Evolutionary conservation across 495 filamentous ascomycete genomes (phyloP).

Genomic region (Penicillium malachiteum): DNA sequence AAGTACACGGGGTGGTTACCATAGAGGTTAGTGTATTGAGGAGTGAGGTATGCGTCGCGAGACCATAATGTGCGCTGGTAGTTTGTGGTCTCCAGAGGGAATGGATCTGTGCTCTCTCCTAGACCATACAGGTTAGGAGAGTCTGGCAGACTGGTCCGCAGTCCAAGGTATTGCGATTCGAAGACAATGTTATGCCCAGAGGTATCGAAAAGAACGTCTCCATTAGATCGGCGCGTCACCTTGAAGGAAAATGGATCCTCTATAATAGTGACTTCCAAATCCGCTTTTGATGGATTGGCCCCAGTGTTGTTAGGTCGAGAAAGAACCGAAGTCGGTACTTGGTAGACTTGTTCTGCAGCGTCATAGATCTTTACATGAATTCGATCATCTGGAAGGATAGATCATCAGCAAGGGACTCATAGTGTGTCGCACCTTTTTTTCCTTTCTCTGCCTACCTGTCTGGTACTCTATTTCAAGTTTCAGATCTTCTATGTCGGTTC

Average conservation of each 20-base stretch:
- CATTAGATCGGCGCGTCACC: slow-evolving; percentile 13
- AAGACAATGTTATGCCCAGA: slow-evolving; percentile 49
- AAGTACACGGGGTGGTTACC: slow-evolving; percentile 55
- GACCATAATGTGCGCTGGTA: slow-evolving; percentile 58
- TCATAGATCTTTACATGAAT: slow-evolving; percentile 51
- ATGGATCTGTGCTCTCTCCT: slow-evolving; percentile 51
- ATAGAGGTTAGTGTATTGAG: slow-evolving; percentile 47
- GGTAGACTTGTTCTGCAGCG: slow-evolving; percentile 59
- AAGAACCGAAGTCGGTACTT: slow-evolving; percentile 58
- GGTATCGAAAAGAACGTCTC: slow-evolving; percentile 49
- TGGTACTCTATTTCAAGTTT: slow-evolving; percentile 53
- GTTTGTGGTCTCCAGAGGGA: slow-evolving; percentile 47
- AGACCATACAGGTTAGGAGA: slow-evolving; percentile 58
- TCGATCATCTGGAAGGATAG: slow-evolving; percentile 11
- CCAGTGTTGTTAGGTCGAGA: slow-evolving; percentile 35
- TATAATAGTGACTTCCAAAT: slow-evolving; percentile 15
- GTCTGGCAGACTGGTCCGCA: slow-evolving; percentile 46
- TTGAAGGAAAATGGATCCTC: slow-evolving; percentile 15
- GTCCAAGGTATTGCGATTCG: slow-evolving; percentile 58
- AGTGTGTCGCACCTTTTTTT: background rate
- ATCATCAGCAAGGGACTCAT: background rate
- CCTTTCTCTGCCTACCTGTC: slow-evolving; percentile 19
- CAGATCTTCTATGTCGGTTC: slow-evolving; percentile 50
- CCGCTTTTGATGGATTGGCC: slow-evolving; percentile 8
- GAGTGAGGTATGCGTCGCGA: slow-evolving; percentile 46